Base-by-base conservation (phyloP, 2,329 filamentous ascomycete species). In the Aspergillus hortae region DNA sequence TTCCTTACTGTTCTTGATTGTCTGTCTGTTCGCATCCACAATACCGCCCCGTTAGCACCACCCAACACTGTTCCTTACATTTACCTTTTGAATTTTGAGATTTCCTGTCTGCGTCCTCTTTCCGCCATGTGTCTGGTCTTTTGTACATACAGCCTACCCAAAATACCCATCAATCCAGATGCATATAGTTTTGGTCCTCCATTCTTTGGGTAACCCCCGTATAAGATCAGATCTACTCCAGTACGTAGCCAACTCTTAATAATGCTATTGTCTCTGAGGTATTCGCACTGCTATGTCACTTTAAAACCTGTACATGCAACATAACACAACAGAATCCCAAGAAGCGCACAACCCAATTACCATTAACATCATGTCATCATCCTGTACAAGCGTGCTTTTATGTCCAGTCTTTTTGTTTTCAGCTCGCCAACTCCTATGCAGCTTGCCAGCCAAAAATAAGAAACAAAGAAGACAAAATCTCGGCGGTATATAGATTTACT, bases 401-500 rank as follows among this genome's bases (percentile, higher is more conserved):
- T 12, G 17, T 46, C 19, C n/a, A 46, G 15, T 21, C 19, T 46
- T 46, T 46, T 38, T 36, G 30, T 35, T 23, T 30, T 23, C 21
- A n/a, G 33, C 14, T 21, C n/a, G 12, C 43, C 43, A n/a, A 45
- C 32, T 30, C 11, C 32, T 11, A 46, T 25, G 40, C 19, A 14
- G 17, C 27, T 30, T 30, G 27, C 27, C 27, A 30, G 10, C 32
- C 49, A 19, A 55, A 12, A 27, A 55, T 14, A 48, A 44, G 21
- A 44, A 42, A 23, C 23, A 9, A 47, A 23, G 12, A 27, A 48
- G 19, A 44, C 35, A 30, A 47, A 19, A 52, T 30, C 21, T 14
- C 10, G 23, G 11, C 33, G 14, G 1, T 50, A 42, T 43, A 12
- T 30, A 38, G 6, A 46, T 45, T 61, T 65, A 69, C 54, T 64